Evolutionary conservation across 2,329 filamentous ascomycete species (phyloP).

Genomic region (Fusarium longipes): DNA sequence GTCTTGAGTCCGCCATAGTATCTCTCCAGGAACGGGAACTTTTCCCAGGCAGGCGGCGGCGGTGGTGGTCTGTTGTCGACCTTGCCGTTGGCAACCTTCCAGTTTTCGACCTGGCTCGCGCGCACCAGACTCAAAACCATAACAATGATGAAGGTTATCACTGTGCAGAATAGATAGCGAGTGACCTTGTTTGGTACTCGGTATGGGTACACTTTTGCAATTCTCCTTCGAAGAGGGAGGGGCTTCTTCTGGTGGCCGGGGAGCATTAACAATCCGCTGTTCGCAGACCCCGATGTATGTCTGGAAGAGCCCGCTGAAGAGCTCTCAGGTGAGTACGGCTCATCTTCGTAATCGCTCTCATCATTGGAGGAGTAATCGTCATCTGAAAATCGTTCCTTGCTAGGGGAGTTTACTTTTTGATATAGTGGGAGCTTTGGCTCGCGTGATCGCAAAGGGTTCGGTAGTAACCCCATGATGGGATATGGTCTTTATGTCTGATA

Average conservation of each 20-base stretch:
- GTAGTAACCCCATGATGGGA: constrained; percentile 61
- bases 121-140: constrained; percentile 82
- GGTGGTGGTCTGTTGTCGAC: constrained; percentile 61
- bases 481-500: constrained; percentile 13
- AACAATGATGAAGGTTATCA: constrained; percentile 76
- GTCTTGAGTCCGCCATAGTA: constrained; percentile 90
- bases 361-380: constrained; percentile 61
- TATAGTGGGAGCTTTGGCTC: constrained; percentile 64
- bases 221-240: constrained; percentile 31
- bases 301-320: constrained; percentile 65
- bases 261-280: constrained; percentile 58
- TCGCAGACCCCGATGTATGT: constrained; percentile 58
- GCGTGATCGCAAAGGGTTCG: constrained; percentile 61
- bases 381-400: constrained; percentile 64
- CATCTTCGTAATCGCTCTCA: constrained; percentile 58
- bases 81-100: constrained; percentile 66
- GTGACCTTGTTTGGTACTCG: constrained; percentile 78
- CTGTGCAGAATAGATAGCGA: constrained; percentile 79
- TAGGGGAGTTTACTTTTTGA: constrained; percentile 56
- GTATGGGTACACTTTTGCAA: constrained; percentile 59
- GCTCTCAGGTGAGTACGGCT: constrained; percentile 57
- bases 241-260: constrained; percentile 51
- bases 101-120: constrained; percentile 77
- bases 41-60: constrained; percentile 81
- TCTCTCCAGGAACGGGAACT: constrained; percentile 83